Conservation (phyloP, 108 stramenopile species). For the Bacterosira constricta region DNA sequence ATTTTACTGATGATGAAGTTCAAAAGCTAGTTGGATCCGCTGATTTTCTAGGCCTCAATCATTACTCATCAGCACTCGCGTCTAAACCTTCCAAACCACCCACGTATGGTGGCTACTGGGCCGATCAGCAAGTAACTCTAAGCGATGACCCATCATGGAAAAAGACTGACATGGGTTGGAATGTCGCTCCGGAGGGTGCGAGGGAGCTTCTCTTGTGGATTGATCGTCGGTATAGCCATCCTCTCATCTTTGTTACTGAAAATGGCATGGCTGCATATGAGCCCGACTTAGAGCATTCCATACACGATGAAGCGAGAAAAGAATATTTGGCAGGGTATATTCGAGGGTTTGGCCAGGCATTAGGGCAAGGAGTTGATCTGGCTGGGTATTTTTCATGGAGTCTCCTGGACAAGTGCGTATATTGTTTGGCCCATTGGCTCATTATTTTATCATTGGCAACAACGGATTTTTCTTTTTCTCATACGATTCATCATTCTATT, state of each 20-base stretch:
- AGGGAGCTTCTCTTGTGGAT: conserved; percentile 79
- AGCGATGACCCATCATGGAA: conserved; percentile 58
- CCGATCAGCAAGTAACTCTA: conserved; percentile 68
- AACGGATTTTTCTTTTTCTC: neutral
- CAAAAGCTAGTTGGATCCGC: conserved; percentile 56
- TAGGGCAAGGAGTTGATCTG: conserved; percentile 73
- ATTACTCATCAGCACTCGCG: conserved; percentile 77
- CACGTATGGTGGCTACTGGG: conserved; percentile 70
- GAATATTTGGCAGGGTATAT: conserved; percentile 72
- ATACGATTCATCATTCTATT: too few relatives aligned
- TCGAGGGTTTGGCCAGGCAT: conserved; percentile 69
- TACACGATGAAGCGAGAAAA: conserved; percentile 58
- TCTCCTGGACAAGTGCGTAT: conserved; percentile 71
- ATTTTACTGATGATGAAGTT: conserved; percentile 67
- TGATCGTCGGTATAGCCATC: conserved; percentile 58
- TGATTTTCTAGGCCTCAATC: conserved; percentile 95
- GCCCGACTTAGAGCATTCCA: conserved; percentile 49
- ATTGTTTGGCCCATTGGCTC: neutral
- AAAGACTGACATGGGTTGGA: conserved; percentile 78
- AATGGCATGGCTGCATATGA: conserved; percentile 80
- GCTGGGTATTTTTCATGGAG: conserved; percentile 95
- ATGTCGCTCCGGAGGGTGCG: conserved; percentile 73
- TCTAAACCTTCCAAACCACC: conserved; percentile 38
- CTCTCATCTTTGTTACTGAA: conserved; percentile 76
- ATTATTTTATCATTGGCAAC: neutral